Conservation (phyloP, 495 filamentous ascomycete species). For the Penicillium tannophilum region DNA sequence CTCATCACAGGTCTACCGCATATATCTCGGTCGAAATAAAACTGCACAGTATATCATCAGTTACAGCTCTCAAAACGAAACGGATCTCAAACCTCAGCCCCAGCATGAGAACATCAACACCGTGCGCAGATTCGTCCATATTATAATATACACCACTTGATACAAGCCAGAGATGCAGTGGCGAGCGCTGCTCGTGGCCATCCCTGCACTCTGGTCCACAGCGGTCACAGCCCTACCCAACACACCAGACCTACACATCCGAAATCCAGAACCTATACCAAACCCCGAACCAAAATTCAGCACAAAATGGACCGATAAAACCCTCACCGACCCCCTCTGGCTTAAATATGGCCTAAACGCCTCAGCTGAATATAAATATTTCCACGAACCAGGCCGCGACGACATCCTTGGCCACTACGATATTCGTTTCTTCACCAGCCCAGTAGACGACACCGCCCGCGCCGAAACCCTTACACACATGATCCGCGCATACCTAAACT, state of each 20-base stretch:
- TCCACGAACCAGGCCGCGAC: constrained; percentile 59
- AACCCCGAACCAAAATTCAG: neutral
- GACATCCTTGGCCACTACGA: constrained; percentile 71
- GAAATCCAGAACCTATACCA: constrained; percentile 8
- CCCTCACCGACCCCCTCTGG: constrained; percentile 28
- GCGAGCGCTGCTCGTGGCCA: constrained; percentile 18
- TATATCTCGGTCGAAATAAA: neutral
- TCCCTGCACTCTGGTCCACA: constrained; percentile 27
- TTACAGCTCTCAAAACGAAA: neutral
- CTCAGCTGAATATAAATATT: constrained; percentile 48
- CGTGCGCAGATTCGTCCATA: neutral
- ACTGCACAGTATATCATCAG: neutral
- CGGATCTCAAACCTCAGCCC: neutral
- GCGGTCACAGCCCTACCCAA: constrained; percentile 18
- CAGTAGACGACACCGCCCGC: constrained; percentile 64
- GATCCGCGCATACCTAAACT: constrained; percentile 71
- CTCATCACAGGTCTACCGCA: neutral
- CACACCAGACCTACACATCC: constrained; percentile 5
- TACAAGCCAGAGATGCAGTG: constrained; percentile 18
- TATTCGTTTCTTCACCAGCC: constrained; percentile 62
- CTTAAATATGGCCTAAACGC: constrained; percentile 35
- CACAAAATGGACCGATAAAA: constrained; percentile 13
- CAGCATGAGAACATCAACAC: constrained; percentile 17
- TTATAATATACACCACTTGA: constrained; percentile 5
- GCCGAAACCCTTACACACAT: constrained; percentile 65